Conservation (phyloP, 495 filamentous ascomycete species). For the Tricharina praecox region DNA sequence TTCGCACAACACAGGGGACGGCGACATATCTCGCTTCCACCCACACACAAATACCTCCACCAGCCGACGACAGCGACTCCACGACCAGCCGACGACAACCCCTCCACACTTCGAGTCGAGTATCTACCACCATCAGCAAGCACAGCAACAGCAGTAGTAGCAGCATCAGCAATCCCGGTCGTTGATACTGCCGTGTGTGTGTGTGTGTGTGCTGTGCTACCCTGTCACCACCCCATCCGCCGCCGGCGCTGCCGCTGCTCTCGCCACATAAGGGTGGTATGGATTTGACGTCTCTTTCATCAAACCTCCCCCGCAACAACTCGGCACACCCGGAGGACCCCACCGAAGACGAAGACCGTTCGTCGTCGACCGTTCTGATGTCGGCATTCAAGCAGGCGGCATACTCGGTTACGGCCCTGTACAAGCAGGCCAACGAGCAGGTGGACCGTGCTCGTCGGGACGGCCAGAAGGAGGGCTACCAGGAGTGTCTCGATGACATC, state of each 20-base stretch:
- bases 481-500: constrained; percentile 84
- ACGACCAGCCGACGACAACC: too few relatives aligned
- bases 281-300: constrained; percentile 26
- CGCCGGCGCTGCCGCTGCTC: not conserved
- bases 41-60: too few relatives aligned
- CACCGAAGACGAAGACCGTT: constrained; percentile 36
- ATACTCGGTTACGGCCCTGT: constrained; percentile 86
- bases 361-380: constrained; percentile 40
- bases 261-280: constrained; percentile 9
- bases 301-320: constrained; percentile 25
- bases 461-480: constrained; percentile 57
- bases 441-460: constrained; percentile 38
- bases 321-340: constrained; percentile 35
- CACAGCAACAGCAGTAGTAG: too few relatives aligned
- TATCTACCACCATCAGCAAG: too few relatives aligned
- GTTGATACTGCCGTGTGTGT: too few relatives aligned
- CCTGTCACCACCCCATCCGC: too few relatives aligned
- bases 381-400: constrained; percentile 84
- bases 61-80: too few relatives aligned
- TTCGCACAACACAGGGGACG: too few relatives aligned
- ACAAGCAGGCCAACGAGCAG: constrained; percentile 69
- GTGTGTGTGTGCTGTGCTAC: too few relatives aligned
- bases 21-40: too few relatives aligned
- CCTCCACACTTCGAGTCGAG: too few relatives aligned
- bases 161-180: too few relatives aligned